A percentile compares a stretch with the other conserved stretches of the same genome.
Evolutionary conservation across 2,329 filamentous ascomycete species (phyloP).

Genomic region (Apiospora arundinis): DNA sequence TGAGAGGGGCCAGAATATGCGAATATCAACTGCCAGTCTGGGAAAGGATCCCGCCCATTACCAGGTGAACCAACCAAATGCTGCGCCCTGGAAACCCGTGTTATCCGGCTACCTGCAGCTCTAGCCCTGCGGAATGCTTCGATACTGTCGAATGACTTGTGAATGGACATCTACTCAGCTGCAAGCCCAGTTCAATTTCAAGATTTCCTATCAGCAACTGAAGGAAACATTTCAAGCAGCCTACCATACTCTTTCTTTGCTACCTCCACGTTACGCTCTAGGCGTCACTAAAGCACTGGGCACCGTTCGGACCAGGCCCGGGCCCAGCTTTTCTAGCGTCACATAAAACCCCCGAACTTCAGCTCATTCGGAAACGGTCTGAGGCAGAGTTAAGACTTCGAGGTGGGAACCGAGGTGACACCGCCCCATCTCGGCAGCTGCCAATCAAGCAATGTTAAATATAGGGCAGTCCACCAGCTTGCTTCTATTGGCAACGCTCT

Average conservation of each 20-base stretch:
- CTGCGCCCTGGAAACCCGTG: background rate
- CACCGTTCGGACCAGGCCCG: background rate
- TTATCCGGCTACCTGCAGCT: slow-evolving; percentile 12
- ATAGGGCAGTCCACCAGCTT: background rate
- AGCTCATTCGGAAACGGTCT: slow-evolving; percentile 16
- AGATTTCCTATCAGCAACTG: background rate
- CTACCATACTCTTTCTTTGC: background rate
- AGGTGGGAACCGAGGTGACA: slow-evolving; percentile 10
- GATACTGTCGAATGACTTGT: background rate
- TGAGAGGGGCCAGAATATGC: background rate
- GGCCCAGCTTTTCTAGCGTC: background rate
- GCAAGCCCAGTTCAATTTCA: background rate
- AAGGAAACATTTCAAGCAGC: background rate
- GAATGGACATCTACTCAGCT: background rate
- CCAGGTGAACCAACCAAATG: slow-evolving; percentile 1
- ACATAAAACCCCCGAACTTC: background rate
- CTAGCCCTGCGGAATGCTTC: slow-evolving; percentile 1
- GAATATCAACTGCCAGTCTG: background rate
- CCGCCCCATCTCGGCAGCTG: slow-evolving; percentile 1
- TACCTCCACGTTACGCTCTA: background rate
- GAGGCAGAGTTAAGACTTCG: slow-evolving; percentile 7
- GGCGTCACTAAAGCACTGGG: background rate
- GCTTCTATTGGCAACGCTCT: background rate
- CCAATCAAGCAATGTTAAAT: background rate
- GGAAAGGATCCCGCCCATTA: background rate